Base-by-base conservation (phyloP, 331 rosid genomes). In the Acacia pycnantha region DNA sequence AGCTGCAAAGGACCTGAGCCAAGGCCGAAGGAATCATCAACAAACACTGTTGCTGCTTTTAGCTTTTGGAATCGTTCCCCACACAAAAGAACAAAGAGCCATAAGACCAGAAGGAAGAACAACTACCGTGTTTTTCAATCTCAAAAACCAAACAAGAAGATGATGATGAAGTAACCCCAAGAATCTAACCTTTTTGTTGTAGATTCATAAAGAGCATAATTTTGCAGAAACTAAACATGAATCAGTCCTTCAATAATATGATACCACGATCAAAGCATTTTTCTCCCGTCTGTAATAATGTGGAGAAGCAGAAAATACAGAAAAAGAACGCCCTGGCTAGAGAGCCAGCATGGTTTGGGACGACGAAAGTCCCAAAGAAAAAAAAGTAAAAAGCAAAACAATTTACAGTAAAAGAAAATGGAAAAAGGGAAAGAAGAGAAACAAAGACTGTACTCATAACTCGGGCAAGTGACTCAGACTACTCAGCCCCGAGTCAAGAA, bases 401-500 rank as follows among this genome's bases (percentile, higher is more conserved):
- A 65, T 82, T 35, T 82, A 84, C 90, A 84, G 8, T 6, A 44
- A 47, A 78, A 40, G 4, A 74, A 29, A 2, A 19, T 19, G 62
- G 8, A 5, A 51, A n/a, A 82, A 43, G 19, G 71, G 8, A 12
- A 47, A 50, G 0, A 27, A 37, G n/a, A 22, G 21, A 21, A 76
- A 35, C 67, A 79, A 70, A 40, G n/a, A n/a, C 47, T 81, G 33
- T 80, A 81, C 86, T 91, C 92, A 91, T 86, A 86, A 86, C 80
- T 88, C 85, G 4, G 85, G 85, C 33, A 90, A 85, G 86, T 90
- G 84, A 84, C 80, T 82, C 8, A 84, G 90, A 43, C 75, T 47
- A 16, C 85, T 85, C 8, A 87, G 66, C 12, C 92, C 97, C 1
- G 90, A 87, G 26, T 90, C 91, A 6, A 96, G 93, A 73, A 96